Percentiles rank a stretch among this genome's conserved stretches.
These are phyloP conservation scores for Blastobotrys proliferans DNA, from an alignment of 1,139 yeast species.

Conservation along the genomic window DNA sequence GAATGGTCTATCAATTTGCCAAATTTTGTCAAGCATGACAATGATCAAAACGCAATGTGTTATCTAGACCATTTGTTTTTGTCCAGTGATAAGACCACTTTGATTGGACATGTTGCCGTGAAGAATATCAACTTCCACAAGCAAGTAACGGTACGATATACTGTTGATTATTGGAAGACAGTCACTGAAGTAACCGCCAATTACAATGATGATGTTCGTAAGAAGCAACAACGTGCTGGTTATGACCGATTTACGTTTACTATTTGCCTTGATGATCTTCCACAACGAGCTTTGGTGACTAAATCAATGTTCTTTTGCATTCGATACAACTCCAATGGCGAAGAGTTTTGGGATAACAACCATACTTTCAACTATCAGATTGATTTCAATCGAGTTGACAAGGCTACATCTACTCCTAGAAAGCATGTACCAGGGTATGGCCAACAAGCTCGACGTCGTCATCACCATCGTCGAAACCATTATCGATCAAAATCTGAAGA, in stretches of 20 bases:
- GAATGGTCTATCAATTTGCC: constrained; percentile 50
- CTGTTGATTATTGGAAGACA: constrained; percentile 70
- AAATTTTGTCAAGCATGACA: constrained; percentile 40
- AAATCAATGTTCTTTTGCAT: constrained; percentile 51
- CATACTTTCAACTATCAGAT: constrained; percentile 53
- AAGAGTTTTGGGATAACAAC: constrained; percentile 81
- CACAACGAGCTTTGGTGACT: constrained; percentile 32
- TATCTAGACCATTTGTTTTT: constrained; percentile 64
- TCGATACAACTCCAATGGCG: constrained; percentile 46
- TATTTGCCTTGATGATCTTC: constrained; percentile 38
- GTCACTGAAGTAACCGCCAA: constrained; percentile 63
- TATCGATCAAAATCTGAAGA: neutral
- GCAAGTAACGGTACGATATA: constrained; percentile 56
- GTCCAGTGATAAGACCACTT: constrained; percentile 49
- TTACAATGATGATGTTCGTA: constrained; percentile 59
- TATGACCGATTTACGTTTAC: constrained; percentile 45
- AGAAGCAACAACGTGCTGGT: constrained; percentile 36
- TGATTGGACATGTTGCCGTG: constrained; percentile 74
- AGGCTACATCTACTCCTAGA: constrained; percentile 1
- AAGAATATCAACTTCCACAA: constrained; percentile 65
- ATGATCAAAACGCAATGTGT: constrained; percentile 26
- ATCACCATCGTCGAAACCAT: neutral
- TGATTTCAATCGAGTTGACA: constrained; percentile 34
- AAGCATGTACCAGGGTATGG: neutral
- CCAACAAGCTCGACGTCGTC: neutral